Evolutionary conservation across 1,284 basidiomycete species (phyloP), one percentile per base, ranked within the genome.

Genomic region (Heterobasidion parviporum): DNA sequence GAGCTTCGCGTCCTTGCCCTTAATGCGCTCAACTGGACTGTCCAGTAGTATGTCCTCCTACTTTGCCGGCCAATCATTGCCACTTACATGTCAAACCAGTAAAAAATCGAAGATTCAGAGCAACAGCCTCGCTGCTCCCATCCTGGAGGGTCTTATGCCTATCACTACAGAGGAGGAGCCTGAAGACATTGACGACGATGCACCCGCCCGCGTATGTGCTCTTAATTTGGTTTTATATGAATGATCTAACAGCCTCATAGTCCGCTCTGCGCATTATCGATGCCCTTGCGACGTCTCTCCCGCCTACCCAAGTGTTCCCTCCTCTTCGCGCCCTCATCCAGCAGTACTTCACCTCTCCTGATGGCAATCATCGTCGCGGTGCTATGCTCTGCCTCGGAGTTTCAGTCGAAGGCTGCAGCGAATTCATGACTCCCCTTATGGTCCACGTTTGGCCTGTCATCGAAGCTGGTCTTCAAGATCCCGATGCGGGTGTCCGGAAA

Each of bases 381-480:
- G 97, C 95, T 7, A 89, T 99, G 76, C 93, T 98, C 69, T 90
- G 96, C 5, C 88, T 99, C 57, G 97, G 96, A 64, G 93, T 99
- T 52, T 85, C 88, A 51, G 94, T 99, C 57, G 97, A 99, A 71
- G 97, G 97, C 26, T 98, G 96, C 78, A 94, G 92, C 72, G 94
- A 99, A 75, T 99, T 81, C 75, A 98, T 99, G 81, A 92, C 93
- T 36, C 94, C 96, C 6, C 83, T 95, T 65, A 93, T 99, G 81
- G 75, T 75, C 63, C 82, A 93, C 64, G 86, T 99, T 50, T 99
- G 97, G 97, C 94, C 95, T 1, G 80, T 97, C 60, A 87, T 99
- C 63, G 92, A 98, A 70, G 79, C 84, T 52, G 95, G 96, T 63
- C 82, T 99, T 52, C 81, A 80, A 57, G 97, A 99, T 68, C 69